A percentile compares a stretch with the other conserved stretches of the same genome.
phyloP scores from a whole-genome alignment of 2,329 filamentous ascomycete genomes.

The Xylaria sp. region DNA sequence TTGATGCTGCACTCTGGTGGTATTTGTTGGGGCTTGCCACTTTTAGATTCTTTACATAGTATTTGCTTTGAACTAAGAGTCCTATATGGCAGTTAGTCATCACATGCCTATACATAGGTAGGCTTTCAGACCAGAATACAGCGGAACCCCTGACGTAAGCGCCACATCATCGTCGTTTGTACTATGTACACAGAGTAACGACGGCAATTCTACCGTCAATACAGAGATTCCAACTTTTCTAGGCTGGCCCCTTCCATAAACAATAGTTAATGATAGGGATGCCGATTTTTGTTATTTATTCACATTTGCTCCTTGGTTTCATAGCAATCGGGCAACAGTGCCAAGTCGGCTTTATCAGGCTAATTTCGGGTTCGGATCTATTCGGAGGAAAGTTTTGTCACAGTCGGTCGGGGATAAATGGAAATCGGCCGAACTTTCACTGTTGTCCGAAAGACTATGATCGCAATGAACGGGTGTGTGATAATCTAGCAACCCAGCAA shows the following conservation, averaged over 20 bases:
- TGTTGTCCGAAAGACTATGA: constrained; percentile 17
- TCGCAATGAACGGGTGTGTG: background rate
- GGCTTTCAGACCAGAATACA: background rate
- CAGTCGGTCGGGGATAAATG: constrained; percentile 23
- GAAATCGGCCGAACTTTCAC: constrained; percentile 28
- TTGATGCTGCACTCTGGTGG: background rate
- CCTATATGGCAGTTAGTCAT: background rate
- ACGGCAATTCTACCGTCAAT: too few species aligned
- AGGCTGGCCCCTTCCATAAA: background rate
- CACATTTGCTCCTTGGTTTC: background rate
- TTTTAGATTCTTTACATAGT: background rate
- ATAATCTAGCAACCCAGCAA: background rate
- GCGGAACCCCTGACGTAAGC: background rate
- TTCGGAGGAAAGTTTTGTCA: background rate
- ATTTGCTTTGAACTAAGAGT: background rate
- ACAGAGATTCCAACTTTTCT: too few species aligned
- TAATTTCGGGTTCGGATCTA: background rate
- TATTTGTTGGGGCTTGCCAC: background rate
- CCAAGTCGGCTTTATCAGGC: constrained; percentile 10
- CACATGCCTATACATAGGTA: background rate
- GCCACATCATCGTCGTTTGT: too few species aligned
- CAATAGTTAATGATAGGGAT: background rate
- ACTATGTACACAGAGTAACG: too few species aligned
- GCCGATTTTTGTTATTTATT: background rate
- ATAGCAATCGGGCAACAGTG: background rate